Evolutionary conservation across 495 filamentous ascomycete genomes (phyloP), one percentile per base, ranked within the genome.

Genomic region (Penicillium samsonianum): DNA sequence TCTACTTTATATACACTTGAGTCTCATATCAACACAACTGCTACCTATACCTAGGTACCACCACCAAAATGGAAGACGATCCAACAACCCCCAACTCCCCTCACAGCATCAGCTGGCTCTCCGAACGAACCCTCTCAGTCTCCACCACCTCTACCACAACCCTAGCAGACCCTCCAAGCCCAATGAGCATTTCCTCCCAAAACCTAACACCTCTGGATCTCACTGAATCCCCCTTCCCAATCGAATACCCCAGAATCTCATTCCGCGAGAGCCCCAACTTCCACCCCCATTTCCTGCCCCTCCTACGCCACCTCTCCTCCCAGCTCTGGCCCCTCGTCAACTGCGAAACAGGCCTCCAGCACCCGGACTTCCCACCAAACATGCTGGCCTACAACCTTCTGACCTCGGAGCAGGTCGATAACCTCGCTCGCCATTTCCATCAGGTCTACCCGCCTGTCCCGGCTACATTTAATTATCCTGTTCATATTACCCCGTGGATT

Each of bases 331-430:
- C 73, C 49, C 66, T 82, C 52, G 58, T 80, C 65, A 66, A 72
- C 45, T 50, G 69, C 59, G 83, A 80, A 9, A 82, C 82, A 0
- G 88, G 87, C 46, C 60, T 68, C 10, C 55, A 82, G 0, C 86
- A 91, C 69, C 84, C 87, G 0, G 58, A 73, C 17, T 95, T 90
- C 73, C 90, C 91, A 0, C 54, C 31, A 0, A 87, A 81, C 0
- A 65, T 91, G 14, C 79, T 92, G 1, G 72, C 80, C 68, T 92
- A 85, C 77, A 89, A 87, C 76, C 83, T 94, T 23, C 81, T 95
- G 41, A 90, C 89, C 30, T 80, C 83, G 59, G 65, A 60, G 20
- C 78, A 93, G 68, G 82, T 92, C 41, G 89, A 95, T 65, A 68
- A 68, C 35, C 84, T 96, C 6, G 89, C 90, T 8, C 73, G 77